phyloP scores from a whole-genome alignment of 179 eudicot genomes.

The Monotropa hypopitys region DNA sequence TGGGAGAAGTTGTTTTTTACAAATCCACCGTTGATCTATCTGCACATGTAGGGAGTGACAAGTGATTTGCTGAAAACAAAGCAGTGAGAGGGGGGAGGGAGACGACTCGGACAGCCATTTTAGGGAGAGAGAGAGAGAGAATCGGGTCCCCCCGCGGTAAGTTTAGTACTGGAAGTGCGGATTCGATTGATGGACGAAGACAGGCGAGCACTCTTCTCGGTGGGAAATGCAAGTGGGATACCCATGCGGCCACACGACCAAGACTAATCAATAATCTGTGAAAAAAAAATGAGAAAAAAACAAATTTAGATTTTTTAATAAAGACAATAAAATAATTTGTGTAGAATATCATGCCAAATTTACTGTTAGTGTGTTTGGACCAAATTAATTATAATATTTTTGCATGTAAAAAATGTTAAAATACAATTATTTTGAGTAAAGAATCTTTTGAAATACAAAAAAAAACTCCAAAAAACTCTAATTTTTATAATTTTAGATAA shows the following conservation, averaged over 20 bases:
- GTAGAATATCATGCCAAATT: too few species aligned
- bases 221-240: background rate
- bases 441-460: too few species aligned
- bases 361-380: too few species aligned
- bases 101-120: background rate
- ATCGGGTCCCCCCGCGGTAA: background rate
- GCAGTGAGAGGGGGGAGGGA: background rate
- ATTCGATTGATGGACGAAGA: slow-evolving; percentile 2
- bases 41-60: background rate
- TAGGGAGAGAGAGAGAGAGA: background rate
- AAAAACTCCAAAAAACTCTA: too few species aligned
- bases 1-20: background rate
- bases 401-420: too few species aligned
- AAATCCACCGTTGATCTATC: background rate
- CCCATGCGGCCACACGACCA: slow-evolving; percentile 1
- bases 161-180: background rate
- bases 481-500: too few species aligned
- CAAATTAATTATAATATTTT: too few species aligned
- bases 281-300: too few species aligned
- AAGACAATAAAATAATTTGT: too few species aligned
- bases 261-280: too few species aligned
- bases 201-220: background rate
- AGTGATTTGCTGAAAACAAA: background rate
- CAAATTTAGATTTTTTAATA: too few species aligned
- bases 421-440: too few species aligned